Base-by-base conservation (phyloP, 345 rosid genomes). In the Eucalyptus victrix region DNA sequence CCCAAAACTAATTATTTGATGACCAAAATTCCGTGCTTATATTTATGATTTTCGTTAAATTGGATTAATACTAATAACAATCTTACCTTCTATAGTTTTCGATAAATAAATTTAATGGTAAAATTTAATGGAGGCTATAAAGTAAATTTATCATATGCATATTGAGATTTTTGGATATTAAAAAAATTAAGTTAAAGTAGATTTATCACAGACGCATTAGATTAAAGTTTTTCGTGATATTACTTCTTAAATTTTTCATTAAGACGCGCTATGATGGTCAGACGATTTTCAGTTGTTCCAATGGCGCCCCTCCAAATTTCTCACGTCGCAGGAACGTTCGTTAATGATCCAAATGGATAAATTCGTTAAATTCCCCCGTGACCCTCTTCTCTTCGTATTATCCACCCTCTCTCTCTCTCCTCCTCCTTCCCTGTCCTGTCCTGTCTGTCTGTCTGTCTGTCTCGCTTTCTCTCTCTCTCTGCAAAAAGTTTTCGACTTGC, bases 21-120 rank as follows among this genome's bases (percentile, higher is more conserved):
- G 0, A 17, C 21, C 54, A 50, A 50, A 50, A 50, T 6, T 50
- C 1, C 54, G 0, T 50, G 54, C 4, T 4, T 6, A 17, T 50
- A 50, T 50, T 16, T 17, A 50, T 50, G 6, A 50, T 1, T 53
- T 53, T 4, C 1, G 9, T 19, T 53, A 53, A 53, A 53, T 19
- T 53, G 0, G 2, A 53, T 8, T 19, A 53, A 19, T 53, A 19
- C 8, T 4, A 53, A 0, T 1, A 53, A 53, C 8, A 53, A 19
- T 0, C 10, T 53, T 53, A 53, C 14, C 2, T 5, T 0, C 16
- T 13, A 34, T 3, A 34, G 37, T 34, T 34, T 34, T 34, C 37
- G 37, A 34, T 34, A 34, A 34, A 34, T 34, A 34, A 34, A 49
- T 5, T 49, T 49, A 6, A 49, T 14, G 2, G 51, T 49, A 14